Evolutionary conservation across 805 yeast genomes (phyloP), one percentile per base, ranked within the genome.

Genomic region (Myxozyma monticola): DNA sequence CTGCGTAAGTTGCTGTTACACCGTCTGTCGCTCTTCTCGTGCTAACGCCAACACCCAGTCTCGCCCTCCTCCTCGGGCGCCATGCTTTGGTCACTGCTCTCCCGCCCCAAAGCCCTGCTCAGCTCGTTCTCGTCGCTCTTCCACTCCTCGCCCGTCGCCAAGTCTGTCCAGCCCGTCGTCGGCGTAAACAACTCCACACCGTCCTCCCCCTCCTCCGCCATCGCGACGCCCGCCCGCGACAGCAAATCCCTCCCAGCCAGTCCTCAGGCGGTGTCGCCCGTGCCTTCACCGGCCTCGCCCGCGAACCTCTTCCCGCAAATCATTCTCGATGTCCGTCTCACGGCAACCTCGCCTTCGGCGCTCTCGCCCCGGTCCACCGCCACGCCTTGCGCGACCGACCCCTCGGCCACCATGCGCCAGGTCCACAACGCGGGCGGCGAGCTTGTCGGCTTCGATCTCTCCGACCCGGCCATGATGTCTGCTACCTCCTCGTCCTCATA

Each of bases 401-500:
- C 49, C 17, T 34, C 53, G 3, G 43, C 54, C 4, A 46, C 50
- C 15, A 37, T 48, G 3, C 31, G 28, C 15, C 58, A 49, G 42
- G 52, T 54, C n/a, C 55, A 48, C 43, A 54, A 54, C 31, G 51
- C 56, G 12, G 48, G 49, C 24, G 58, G 56, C 24, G 58, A 54
- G 45, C 50, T 54, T 25, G 52, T 54, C 21, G 58, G 58, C 10
- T 54, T 40, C 37, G 58, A 54, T 41, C 33, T 54, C 14, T 40
- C 49, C 26, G 57, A 53, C 31, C 10, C 51, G 12, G 42, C 36
- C 28, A 33, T 53, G 48, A 45, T 42, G 39, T 42, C 37, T 14
- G 25, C 12, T 4, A 12, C 12, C 15, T 17, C 36, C 2, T 43
- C 37, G 39, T 40, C 51, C 21, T 51, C 56, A 2, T 48, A 52